phyloP scores from a whole-genome alignment of 169 alveolate species.

The Babesia caballi region DNA sequence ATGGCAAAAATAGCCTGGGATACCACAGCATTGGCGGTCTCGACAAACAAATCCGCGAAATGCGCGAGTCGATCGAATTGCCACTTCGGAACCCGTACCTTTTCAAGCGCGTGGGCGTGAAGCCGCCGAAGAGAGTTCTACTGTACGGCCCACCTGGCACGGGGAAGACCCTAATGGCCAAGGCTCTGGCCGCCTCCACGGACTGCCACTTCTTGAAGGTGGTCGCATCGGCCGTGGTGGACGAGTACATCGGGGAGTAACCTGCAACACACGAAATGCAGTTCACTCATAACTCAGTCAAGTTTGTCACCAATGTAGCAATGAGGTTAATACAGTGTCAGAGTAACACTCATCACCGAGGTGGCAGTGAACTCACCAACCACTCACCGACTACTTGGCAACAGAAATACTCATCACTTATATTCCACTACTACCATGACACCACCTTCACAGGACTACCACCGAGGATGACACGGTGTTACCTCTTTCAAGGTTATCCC shows the following conservation, averaged over 20 bases:
- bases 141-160: slow-evolving; percentile 99
- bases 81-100: slow-evolving; percentile 98
- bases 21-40: slow-evolving; percentile 91
- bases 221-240: slow-evolving; percentile 96
- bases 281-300: too few relatives aligned
- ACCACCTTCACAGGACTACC: too few relatives aligned
- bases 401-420: too few relatives aligned
- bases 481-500: too few relatives aligned
- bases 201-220: slow-evolving; percentile 96
- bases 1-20: slow-evolving; percentile 68
- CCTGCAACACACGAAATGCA: too few relatives aligned
- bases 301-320: too few relatives aligned
- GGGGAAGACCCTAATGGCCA: slow-evolving; percentile 98
- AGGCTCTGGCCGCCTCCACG: slow-evolving; percentile 98
- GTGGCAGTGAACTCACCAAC: too few relatives aligned
- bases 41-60: slow-evolving; percentile 94
- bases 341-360: too few relatives aligned
- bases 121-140: slow-evolving; percentile 98
- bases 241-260: slow-evolving; percentile 99
- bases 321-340: too few relatives aligned
- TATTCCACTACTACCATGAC: too few relatives aligned
- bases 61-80: slow-evolving; percentile 97
- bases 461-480: too few relatives aligned
- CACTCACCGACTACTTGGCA: too few relatives aligned
- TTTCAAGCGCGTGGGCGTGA: slow-evolving; percentile 96